Conservation (phyloP, 2,329 filamentous ascomycete species). For the Malbranchea zuffiana region DNA sequence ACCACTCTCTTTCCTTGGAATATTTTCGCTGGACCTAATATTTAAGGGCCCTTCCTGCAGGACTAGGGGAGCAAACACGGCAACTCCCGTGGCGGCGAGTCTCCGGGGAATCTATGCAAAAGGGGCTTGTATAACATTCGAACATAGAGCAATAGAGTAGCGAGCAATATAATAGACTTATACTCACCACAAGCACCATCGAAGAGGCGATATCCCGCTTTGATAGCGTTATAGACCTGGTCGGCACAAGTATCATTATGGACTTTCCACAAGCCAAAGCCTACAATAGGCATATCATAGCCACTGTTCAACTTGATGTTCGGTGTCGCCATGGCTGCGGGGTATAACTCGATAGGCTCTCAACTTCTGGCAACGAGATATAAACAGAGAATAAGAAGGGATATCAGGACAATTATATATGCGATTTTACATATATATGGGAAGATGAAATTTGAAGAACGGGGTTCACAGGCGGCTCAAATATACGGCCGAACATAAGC, state of each 20-base stretch:
- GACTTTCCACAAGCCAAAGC: slow-evolving; percentile 64
- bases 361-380: too few relatives aligned
- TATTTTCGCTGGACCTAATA: background rate
- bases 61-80: too few relatives aligned
- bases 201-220: slow-evolving; percentile 50
- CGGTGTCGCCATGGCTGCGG: background rate
- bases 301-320: slow-evolving; percentile 20
- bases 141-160: background rate
- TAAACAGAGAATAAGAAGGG: too few relatives aligned
- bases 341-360: too few relatives aligned
- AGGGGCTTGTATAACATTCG: background rate
- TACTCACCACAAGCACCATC: slow-evolving; percentile 48
- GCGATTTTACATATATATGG: too few relatives aligned
- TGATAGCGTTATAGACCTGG: slow-evolving; percentile 62
- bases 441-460: too few relatives aligned
- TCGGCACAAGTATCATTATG: slow-evolving; percentile 62
- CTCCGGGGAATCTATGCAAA: background rate
- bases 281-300: slow-evolving; percentile 34
- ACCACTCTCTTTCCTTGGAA: slow-evolving; percentile 1
- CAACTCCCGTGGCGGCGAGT: background rate
- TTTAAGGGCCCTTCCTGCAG: slow-evolving; percentile 3
- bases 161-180: background rate
- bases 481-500: too few relatives aligned
- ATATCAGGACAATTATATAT: too few relatives aligned
- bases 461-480: too few relatives aligned